phyloP scores from a whole-genome alignment of 352 stramenopile genomes.

The Phytophthora cajani region DNA sequence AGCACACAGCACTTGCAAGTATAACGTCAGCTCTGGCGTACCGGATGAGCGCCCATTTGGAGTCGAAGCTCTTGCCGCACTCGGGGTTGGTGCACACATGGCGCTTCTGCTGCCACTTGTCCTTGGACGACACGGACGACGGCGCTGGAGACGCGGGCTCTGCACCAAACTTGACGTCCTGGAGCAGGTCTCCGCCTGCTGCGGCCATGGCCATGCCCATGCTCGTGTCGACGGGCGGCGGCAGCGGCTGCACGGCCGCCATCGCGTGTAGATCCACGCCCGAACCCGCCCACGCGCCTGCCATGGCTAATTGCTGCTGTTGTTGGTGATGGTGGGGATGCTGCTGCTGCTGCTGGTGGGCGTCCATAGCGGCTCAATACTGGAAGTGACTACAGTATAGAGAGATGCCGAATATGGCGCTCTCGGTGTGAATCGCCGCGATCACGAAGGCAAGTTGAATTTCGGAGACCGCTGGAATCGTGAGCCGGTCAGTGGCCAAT shows the following conservation, averaged over 20 bases:
- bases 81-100: constrained; percentile 70
- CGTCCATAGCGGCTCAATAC: constrained; percentile 32
- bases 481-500: constrained; percentile 11
- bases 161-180: constrained; percentile 11
- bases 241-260: constrained; percentile 24
- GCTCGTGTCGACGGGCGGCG: constrained; percentile 18
- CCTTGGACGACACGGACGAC: constrained; percentile 54
- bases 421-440: constrained; percentile 33
- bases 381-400: constrained; percentile 24
- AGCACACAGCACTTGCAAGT: neutral
- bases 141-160: constrained; percentile 39
- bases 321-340: constrained; percentile 8
- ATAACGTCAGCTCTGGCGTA: constrained; percentile 29
- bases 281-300: neutral
- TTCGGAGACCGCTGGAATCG: constrained; percentile 12
- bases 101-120: constrained; percentile 76
- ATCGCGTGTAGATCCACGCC: constrained; percentile 30
- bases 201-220: constrained; percentile 31
- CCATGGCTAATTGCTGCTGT: constrained; percentile 12
- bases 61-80: constrained; percentile 88
- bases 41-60: constrained; percentile 84
- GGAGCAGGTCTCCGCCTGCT: constrained; percentile 22
- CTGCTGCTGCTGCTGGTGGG: neutral
- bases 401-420: neutral
- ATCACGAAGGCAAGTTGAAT: constrained; percentile 47